Base-by-base conservation (phyloP, 163 green algal genomes). In the Chlorella variabilis region DNA sequence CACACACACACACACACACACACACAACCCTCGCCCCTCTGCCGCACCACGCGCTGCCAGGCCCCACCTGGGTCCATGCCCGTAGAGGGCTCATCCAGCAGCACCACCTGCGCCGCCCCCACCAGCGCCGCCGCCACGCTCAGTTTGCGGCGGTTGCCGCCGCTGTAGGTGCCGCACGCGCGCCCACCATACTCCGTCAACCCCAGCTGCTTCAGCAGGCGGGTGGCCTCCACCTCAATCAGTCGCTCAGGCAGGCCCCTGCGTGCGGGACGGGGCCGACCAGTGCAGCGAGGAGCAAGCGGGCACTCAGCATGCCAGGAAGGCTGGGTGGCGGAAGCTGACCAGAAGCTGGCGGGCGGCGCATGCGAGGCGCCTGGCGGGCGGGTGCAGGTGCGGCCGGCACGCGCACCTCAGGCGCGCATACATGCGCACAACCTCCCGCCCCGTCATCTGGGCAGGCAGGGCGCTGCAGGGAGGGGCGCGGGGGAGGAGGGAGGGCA, bases 91-190 rank as follows among this genome's bases (percentile, higher is more conserved):
- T 95, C 91, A 76, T 97, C 93, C 78, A 96, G 82, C 42, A 96
- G 84, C 18, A 93, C 90, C 25, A 93, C 87, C n/a, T 83, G 83
- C 6, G 89, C 80, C n/a, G 84, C 86, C 1, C 92, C 90, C 78
- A 96, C 87, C 76, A 96, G 86, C 33, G 71, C 48, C 65, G 41
- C 38, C 65, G 86, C 92, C 59, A 96, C 90, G 23, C 84, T 91
- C 65, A 97, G 88, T 85, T 94, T 95, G 76, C 94, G 87, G 80
- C 90, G 89, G 85, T 95, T 96, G 78, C 94, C 94, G 27, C 94
- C 94, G 38, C 80, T 91, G 84, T 92, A 93, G 9, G 51, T 87
- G 62, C 89, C 90, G 78, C 86, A 94, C 59, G 78, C 81, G 15
- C 69, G 77, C 71, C 88, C 71, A 5, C 79, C 82, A 27, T 82